Evolutionary conservation across 495 filamentous ascomycete genomes (phyloP), one percentile per base, ranked within the genome.

Genomic region (Barbatosphaeria neglecta): DNA sequence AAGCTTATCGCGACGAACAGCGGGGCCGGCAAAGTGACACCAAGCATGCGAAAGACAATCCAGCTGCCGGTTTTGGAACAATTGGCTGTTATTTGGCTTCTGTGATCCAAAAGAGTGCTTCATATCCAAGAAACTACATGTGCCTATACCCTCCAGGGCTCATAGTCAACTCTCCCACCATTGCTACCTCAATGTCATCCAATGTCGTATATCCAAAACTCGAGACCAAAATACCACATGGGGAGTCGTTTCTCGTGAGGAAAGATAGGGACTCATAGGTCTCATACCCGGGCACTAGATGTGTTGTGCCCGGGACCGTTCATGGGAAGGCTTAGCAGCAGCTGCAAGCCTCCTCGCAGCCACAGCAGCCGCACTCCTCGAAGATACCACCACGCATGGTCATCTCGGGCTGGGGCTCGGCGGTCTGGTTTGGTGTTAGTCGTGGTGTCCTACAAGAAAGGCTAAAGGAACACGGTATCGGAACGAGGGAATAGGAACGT

Each of bases 381-480:
- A 54, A 39, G 28, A 61, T 58, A 27, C 58, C 58, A 42, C 58
- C 58, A 37, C 55, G 58, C 50, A 61, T 46, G 33, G 41, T 50
- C 50, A 58, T 53, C 39, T 61, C 58, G n/a, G 58, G 58, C 42
- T 58, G 58, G 31, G 58, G 55, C 49, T 61, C 58, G 11, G 47
- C 37, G 11, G 39, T 39, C 48, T 53, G 23, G 8, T n/a, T 16
- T 9, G 3, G 10, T n/a, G 39, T 41, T 24, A 41, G 39, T 13
- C 13, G 20, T 22, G 22, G 7, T 8, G 20, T 18, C 5, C 19
- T n/a, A 16, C 20, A 24, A 11, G 2, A 1, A 20, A n/a, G n/a
- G 23, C 6, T 9, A n/a, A n/a, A 22, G 23, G 17, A 28, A 37
- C 28, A 22, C 9, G 19, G 13, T 16, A 35, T 11, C 33, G 16